phyloP scores from a whole-genome alignment of 1,284 basidiomycete species.

The Melanopsichium pennsylvanicum region DNA sequence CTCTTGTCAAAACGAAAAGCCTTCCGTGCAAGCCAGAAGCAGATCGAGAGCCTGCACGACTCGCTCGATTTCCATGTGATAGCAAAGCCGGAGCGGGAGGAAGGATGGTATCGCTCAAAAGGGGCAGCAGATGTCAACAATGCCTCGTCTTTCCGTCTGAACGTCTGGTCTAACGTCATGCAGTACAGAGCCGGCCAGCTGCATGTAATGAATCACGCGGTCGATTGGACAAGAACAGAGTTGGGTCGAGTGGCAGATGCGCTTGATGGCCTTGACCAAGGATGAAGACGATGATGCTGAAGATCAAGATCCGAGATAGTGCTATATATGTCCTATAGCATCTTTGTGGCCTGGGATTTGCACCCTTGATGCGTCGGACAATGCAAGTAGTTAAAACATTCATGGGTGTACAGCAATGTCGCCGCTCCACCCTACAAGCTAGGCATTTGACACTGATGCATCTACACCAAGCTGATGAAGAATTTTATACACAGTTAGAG shows the following conservation, averaged over 20 bases:
- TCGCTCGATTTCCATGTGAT: neutral
- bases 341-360: no score
- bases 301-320: no score
- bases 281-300: neutral
- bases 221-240: conserved; percentile 34
- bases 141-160: neutral
- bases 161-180: conserved; percentile 11
- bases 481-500: no score
- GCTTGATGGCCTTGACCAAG: conserved; percentile 24
- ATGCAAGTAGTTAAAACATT: no score
- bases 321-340: no score
- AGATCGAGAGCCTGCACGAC: neutral
- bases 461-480: no score
- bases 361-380: no score
- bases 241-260: conserved; percentile 25
- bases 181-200: conserved; percentile 41
- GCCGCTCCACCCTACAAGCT: no score
- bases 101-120: conserved; percentile 5
- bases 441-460: no score
- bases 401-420: no score
- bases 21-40: conserved; percentile 13
- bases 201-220: conserved; percentile 23
- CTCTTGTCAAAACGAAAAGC: conserved; percentile 33
- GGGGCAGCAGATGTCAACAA: neutral
- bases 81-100: no score